Conservation (phyloP, 2,329 filamentous ascomycete species). For the Cladosporium sphaerospermum region DNA sequence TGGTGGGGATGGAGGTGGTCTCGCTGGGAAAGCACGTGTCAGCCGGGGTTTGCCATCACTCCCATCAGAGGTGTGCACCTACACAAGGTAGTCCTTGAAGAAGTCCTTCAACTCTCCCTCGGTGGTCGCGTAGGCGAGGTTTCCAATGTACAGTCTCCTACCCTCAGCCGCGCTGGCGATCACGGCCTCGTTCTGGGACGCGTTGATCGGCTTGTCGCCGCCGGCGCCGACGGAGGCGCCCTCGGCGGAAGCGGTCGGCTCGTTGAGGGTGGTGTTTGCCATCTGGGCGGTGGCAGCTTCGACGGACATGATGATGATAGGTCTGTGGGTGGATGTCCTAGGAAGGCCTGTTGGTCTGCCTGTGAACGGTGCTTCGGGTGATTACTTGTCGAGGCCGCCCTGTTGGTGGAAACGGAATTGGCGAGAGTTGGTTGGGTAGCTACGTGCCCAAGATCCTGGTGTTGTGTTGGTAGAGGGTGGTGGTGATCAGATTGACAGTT, state of each 20-base stretch:
- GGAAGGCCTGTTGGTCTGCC: slow-evolving; percentile 36
- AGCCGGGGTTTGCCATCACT: slow-evolving; percentile 9
- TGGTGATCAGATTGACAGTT: slow-evolving; percentile 19
- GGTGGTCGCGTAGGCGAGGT: slow-evolving; percentile 99
- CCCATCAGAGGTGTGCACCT: slow-evolving; percentile 45
- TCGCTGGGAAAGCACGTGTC: slow-evolving; percentile 54
- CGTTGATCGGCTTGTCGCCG: slow-evolving; percentile 61
- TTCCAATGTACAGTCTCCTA: slow-evolving; percentile 99
- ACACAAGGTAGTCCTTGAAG: slow-evolving; percentile 99
- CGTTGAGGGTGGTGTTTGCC: slow-evolving; percentile 59
- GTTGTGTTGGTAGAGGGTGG: slow-evolving; percentile 17
- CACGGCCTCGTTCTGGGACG: slow-evolving; percentile 79
- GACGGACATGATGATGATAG: slow-evolving; percentile 75
- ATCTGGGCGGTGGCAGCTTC: slow-evolving; percentile 69
- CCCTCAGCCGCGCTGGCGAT: slow-evolving; percentile 97
- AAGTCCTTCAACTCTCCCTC: slow-evolving; percentile 99
- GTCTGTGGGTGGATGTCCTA: slow-evolving; percentile 35
- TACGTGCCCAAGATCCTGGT: slow-evolving; percentile 35
- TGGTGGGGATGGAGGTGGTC: slow-evolving; percentile 98
- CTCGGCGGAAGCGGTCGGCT: slow-evolving; percentile 49
- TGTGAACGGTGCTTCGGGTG: slow-evolving; percentile 16
- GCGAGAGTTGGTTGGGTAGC: slow-evolving; percentile 48
- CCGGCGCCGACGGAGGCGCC: slow-evolving; percentile 47
- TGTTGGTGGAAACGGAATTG: slow-evolving; percentile 42
- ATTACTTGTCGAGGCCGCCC: slow-evolving; percentile 15